Evolutionary conservation across 176 grass and related monocot species (phyloP), one percentile per base, ranked within the genome.

Genomic region (Carex scoparia): DNA sequence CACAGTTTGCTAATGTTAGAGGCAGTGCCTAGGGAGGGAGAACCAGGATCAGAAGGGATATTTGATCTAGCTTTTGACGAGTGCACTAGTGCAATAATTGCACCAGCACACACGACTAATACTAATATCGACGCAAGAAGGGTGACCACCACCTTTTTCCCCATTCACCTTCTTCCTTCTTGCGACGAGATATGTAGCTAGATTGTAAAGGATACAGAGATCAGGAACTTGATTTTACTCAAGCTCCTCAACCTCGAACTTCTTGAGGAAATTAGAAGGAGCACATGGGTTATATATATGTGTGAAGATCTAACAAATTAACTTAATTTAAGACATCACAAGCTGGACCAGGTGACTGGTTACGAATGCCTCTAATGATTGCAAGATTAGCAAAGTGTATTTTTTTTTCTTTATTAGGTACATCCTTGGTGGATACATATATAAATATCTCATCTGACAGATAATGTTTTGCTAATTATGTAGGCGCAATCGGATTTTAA

Each of bases 31-130:
- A 30, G n/a, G 18, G 70, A 13, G 19, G 80, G 14, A 10, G 67
- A 44, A 70, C 67, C 67, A 70, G 67, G 37, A 70, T 32, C 67
- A 70, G 67, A 70, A 44, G 44, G 44, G 8, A 83, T 16, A 51
- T 75, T 10, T 30, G 42, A 49, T 28, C 70, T 49, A 75, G 44
- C 44, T 51, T 51, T 83, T 5, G 61, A 49, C 4, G 38, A 65
- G 80, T 83, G 46, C 37, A 83, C 80, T 4, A 83, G 37, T 16
- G 61, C 62, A 0, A 83, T 83, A 6, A 83, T 31, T 31, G 59
- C 80, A 67, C 62, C 19, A 16, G 46, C 60, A 27, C 42, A 62
- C 3, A 15, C 35, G 5, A 30, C 62, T 14, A 53, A 18, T 49
- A 68, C 16, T 53, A 83, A 68, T 51, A 68, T 18, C 53, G 80